Evolutionary conservation across 805 yeast genomes (phyloP).

Genomic region (Yarrowia yakushimensis): DNA sequence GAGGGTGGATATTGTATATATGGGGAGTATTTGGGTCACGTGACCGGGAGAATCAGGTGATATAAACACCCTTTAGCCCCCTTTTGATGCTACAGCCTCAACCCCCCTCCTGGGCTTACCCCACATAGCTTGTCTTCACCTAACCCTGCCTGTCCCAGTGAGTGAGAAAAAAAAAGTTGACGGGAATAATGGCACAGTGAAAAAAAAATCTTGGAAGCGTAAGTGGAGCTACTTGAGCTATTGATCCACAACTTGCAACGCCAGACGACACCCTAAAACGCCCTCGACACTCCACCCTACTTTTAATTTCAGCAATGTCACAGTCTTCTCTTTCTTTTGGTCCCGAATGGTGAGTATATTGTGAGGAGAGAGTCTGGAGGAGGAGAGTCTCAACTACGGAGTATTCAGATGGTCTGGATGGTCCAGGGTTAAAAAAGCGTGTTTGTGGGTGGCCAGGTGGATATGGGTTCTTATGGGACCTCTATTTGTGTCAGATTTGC

Average conservation of each 20-base stretch:
- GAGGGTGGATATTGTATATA: no score
- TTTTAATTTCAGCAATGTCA: neutral
- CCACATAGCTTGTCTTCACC: conserved; percentile 18
- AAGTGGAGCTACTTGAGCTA: conserved; percentile 21
- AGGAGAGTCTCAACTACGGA: no score
- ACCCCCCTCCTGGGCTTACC: neutral
- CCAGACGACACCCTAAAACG: neutral
- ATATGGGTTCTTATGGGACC: no score
- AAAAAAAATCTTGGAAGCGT: conserved; percentile 23
- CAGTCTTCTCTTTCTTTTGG: conserved; percentile 27
- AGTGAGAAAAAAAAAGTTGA: conserved; percentile 18
- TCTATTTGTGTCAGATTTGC: no score
- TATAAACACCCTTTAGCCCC: no score
- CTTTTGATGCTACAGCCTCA: neutral
- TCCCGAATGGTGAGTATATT: conserved; percentile 25
- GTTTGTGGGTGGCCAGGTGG: no score
- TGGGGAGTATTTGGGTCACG: neutral
- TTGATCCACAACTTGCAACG: neutral
- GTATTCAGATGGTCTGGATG: no score
- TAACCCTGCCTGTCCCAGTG: conserved; percentile 24
- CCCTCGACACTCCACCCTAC: neutral
- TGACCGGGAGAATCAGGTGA: no score
- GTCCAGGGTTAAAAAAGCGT: no score
- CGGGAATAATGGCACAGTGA: conserved; percentile 15
- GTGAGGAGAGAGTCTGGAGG: no score